Percentiles rank a stretch among this genome's conserved stretches.
Evolutionary conservation across 2,329 filamentous ascomycete genomes (phyloP).

Genomic region (Hypocreales sp.): DNA sequence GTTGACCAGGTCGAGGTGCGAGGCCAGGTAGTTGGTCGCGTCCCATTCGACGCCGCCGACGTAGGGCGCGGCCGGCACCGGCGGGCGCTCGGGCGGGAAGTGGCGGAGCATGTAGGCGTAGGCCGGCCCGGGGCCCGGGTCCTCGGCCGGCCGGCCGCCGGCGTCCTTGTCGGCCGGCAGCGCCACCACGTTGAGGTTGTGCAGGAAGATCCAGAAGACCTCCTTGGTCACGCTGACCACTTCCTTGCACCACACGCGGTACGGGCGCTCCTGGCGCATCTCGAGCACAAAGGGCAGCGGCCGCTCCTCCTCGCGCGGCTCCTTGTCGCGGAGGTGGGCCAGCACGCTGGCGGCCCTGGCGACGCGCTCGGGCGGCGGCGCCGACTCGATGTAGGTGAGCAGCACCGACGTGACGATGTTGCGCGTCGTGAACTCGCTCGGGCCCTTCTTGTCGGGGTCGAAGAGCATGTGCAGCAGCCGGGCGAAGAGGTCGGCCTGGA

Average conservation of each 20-base stretch:
- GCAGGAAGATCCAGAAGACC: slow-evolving; percentile 98
- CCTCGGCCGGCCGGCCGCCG: not conserved
- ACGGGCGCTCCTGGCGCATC: slow-evolving; percentile 77
- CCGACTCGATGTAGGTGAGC: slow-evolving; percentile 71
- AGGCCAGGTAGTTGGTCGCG: slow-evolving; percentile 88
- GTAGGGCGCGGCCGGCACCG: slow-evolving; percentile 87
- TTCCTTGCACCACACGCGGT: slow-evolving; percentile 89
- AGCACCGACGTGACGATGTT: slow-evolving; percentile 79
- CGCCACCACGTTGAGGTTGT: slow-evolving; percentile 78
- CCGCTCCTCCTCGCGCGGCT: slow-evolving; percentile 57
- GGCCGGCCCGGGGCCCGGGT: slow-evolving; percentile 15
- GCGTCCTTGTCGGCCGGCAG: slow-evolving; percentile 30
- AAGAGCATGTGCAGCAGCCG: slow-evolving; percentile 80
- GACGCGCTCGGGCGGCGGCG: slow-evolving; percentile 44
- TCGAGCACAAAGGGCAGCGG: slow-evolving; percentile 77
- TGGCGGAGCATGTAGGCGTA: slow-evolving; percentile 51
- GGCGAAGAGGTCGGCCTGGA: slow-evolving; percentile 71
- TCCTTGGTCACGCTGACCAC: slow-evolving; percentile 88
- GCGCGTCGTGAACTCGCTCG: slow-evolving; percentile 88
- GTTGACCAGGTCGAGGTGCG: slow-evolving; percentile 85
- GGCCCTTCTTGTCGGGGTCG: slow-evolving; percentile 94
- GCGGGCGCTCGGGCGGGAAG: slow-evolving; percentile 76
- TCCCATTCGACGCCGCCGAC: slow-evolving; percentile 98
- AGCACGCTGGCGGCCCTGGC: slow-evolving; percentile 60
- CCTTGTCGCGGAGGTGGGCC: slow-evolving; percentile 63